Base-by-base conservation (phyloP, 345 rosid genomes). In the Carallia brachiata region DNA sequence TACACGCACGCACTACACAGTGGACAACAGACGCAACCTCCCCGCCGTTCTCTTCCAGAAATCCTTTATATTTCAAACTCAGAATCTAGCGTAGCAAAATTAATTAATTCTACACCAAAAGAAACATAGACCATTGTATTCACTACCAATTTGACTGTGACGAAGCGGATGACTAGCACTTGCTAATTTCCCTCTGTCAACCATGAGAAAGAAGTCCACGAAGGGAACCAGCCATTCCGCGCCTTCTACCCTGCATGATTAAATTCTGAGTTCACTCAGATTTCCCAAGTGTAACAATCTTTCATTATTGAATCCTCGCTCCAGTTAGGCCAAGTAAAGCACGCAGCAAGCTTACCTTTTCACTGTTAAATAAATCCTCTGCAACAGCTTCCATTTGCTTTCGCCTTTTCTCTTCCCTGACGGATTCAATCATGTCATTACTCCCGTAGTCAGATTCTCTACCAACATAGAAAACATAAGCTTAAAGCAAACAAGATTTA, bases 311-410 rank as follows among this genome's bases (percentile, higher is more conserved):
- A n/a, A 30, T 4, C 13, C 31, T 30, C 32, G 13, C 28, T 53
- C 28, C 65, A 17, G 17, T 31, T 8, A 27, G 34, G 50, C 19
- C 17, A 63, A 63, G 30, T 18, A 58, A 65, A 36, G 27, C 18
- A 27, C 10, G 18, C 18, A 44, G 17, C 16, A 12, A 40, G 36
- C 52, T 81, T 56, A 90, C 98, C 93, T 83, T 90, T 72, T 85
- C 89, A 75, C 65, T 78, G 76, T 85, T 81, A 63, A 94, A 94
- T 65, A 94, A 74, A 70, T 94, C 96, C 75, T 94, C 98, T 34
- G 95, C 96, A 72, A 87, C 67, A 62, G 98, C 95, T 79, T 94
- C 97, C 88, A 75, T 71, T 76, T 94, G 87, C 84, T 88, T 91
- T 74, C 92, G 85, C 75, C 75, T 91, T 76, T 84, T 90, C 79